Base-by-base conservation (phyloP, 78 protist species). In the Dictyostelium purpureum region DNA sequence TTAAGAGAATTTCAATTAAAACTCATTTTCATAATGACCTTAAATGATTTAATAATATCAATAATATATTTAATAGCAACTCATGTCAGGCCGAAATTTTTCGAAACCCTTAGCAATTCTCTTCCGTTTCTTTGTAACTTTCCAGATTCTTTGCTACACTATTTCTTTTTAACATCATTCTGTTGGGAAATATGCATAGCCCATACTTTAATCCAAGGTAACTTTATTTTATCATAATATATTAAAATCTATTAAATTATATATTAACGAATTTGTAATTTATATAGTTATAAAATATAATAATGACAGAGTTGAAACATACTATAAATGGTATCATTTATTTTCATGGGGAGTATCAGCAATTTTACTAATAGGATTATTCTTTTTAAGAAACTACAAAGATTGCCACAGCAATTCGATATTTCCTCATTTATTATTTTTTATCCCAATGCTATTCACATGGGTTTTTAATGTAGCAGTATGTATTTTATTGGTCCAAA, bases 191-290 rank as follows among this genome's bases (percentile, higher is more conserved):
- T 42, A 37, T 70, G 75, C 28, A 80, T 80, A 9, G 89, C 89
- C 7, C 66, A 67, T 80, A 67, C 89, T 9, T 38, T 80, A 65
- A 31, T 80, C 18, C 89, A 80, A 80, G 89, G 89, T 80, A 80
- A 42, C 61, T 26, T 24, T 5, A 76, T 11, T 9, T 4, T 3
- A 69, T 38, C 10, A 24, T 5, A 70, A 9, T 16, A 57, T 16
- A 7, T 16, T 0, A 70, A n/a, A 24, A 9, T 42, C 6, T 24
- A n/a, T 70, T 70, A 70, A 69, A 69, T 40, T 4, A 69, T 69
- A 12, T 73, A 42, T 35, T 1, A 10, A 49, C 10, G 6, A 49
- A 73, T 14, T n/a, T 12, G 6, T 47, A 71, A 24, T 28, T 26
- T n/a, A 40, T 12, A 1, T 38, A 80, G 89, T 69, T 47, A 69